Evolutionary conservation across 169 alveolate species (phyloP), one percentile per base, ranked within the genome.

Genomic region (Plasmodium fragile): DNA sequence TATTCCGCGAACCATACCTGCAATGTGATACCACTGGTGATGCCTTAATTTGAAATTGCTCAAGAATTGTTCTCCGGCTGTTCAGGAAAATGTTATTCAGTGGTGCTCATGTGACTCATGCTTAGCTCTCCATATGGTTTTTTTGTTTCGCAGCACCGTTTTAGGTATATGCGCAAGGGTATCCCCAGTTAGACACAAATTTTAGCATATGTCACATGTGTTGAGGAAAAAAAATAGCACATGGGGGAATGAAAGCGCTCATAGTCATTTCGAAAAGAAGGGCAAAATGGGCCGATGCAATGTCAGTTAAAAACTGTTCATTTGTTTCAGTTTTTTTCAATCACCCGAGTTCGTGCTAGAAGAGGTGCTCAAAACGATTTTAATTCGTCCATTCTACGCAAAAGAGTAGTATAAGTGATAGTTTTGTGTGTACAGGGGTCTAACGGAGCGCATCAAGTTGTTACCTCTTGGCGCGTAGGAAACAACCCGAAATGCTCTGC

Each of bases 11-110:
- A 6, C 55, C 94, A 36, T 83, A 95, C 97, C 92, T 34, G 98
- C 96, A 30, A 97, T 71, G 93, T 97, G 98, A 82, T 97, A 97
- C 98, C 98, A 97, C 92, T 96, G 97, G 75, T 97, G 98, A 10
- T 49, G 91, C 71, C 92, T 95, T 78, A 93, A 92, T 95, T 96
- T 69, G 93, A 97, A 91, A 95, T 97, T 90, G 94, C 95, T 95
- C 93, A 96, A 82, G 94, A 93, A 95, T 55, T 95, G 97, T 41
- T 92, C 93, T 3, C 96, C 96, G 73, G 96, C 96, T 93, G 82
- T 36, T 65, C 6, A 30, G 28, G 30, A 25, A 49, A 11, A 43
- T 55, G 18, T 43, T 82, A 92, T 92, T 43, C 71, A 11, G 16
- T 94, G 87, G 41, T 94, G 25, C 11, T 77, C 83, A 41, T 77